Base-by-base conservation (phyloP, 768 basidiomycete species). In the Hygrocybe coccinea region DNA sequence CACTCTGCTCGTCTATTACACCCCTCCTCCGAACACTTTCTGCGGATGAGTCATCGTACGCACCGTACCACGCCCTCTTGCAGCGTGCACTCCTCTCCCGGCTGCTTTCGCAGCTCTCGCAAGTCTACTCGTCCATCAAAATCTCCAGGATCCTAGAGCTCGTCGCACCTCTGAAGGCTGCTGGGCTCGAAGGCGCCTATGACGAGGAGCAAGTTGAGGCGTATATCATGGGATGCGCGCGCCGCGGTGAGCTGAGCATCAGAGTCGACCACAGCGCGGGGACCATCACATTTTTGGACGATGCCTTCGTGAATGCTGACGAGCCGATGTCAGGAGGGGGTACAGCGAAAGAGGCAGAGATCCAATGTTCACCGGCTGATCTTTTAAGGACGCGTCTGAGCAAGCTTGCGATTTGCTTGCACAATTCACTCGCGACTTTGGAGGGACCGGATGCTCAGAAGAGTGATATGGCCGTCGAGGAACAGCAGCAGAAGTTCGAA, bases 181-280 rank as follows among this genome's bases (percentile, higher is more conserved):
- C 75, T 2, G 79, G 75, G 5, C 65, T 81, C 35, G 74, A 79
- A 36, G 77, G 76, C 3, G 71, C 76, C 38, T 88, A 84, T 69
- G 84, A 87, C 56, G 81, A 83, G n/a, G 84, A 87, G 57, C 85
- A 87, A 67, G 76, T 87, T 60, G 93, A 98, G 71, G 87, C 89
- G 3, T 97, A 95, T 71, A 74, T 98, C 59, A 95, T 97, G 89
- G 86, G 87, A 35, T 91, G 92, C 56, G 91, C 91, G 43, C 83
- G 87, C 46, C 83, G 87, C 7, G 91, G 91, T 37, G 93, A 97
- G 69, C 81, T 97, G 48, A 79, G 74, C 62, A 86, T 97, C 59
- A 84, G 85, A 14, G 83, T 97, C 44, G 92, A 98, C 70, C 95
- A 99, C 68, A 85, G 87, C 29, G 82, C 80, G 2, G 89, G 91